Base-by-base conservation (phyloP, 345 rosid species). In the Eutrema yunnanense region DNA sequence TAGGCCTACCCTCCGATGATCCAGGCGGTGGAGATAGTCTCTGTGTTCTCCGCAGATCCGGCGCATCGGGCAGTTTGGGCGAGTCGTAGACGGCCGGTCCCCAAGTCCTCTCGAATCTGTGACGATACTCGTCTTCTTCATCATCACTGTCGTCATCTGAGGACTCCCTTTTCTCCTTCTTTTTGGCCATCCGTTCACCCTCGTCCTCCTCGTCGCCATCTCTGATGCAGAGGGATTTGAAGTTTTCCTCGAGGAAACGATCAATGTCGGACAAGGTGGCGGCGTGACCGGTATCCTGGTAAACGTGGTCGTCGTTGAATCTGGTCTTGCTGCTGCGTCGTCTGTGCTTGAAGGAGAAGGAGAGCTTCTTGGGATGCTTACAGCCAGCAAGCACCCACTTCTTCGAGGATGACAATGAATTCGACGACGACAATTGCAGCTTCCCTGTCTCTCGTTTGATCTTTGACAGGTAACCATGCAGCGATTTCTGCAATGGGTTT, bases 231-330 rank as follows among this genome's bases (percentile, higher is more conserved):
- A 94, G 86, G n/a, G 98, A 89, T 56, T 68, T 84, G 78, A 94
- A 91, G 76, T 94, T 94, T 78, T 91, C 96, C 13, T 78, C 82
- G 34, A 91, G 88, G 76, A 91, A 94, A 12, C 83, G 87, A 69
- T 94, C 98, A 11, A 94, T 71, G 40, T 94, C 98, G 0, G 86
- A 82, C 47, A 91, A 87, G 3, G 96, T 89, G 2, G 96, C 96
- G 0, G 88, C 86, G 2, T 36, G 79, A 41, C 64, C 60, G 2
- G 71, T 41, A 3, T 30, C 73, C 12, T 53, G 74, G 54, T 22
- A 9, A 41, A 19, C 47, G 44, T 33, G 55, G 26, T 66, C 76
- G 47, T 65, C 72, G 65, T 43, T 13, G 69, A 50, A 42, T 42
- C 56, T 52, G 62, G 50, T 49, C 13, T 63, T 70, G 62, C 44